Conservation (phyloP, 148 eudicot genomes). For the Heliosperma pusillum region DNA sequence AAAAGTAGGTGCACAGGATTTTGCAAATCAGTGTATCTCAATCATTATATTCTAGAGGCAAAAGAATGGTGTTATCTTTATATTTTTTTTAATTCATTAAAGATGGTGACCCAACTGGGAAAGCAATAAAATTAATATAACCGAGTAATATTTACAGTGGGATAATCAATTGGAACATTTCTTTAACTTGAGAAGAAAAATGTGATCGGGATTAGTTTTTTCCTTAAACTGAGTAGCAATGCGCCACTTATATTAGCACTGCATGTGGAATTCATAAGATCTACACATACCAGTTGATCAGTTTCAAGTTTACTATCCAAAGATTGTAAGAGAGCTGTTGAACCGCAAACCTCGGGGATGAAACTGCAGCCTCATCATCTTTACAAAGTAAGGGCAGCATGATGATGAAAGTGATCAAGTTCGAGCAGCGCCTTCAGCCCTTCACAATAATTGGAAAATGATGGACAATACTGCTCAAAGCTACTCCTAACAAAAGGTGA, state of each 20-base stretch:
- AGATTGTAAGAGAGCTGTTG: background rate
- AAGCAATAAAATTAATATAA: no score
- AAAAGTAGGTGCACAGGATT: background rate
- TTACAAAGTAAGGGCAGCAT: background rate
- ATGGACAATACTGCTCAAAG: background rate
- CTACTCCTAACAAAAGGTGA: background rate
- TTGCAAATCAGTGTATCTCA: background rate
- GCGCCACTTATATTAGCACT: background rate
- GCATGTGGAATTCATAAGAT: conserved; percentile 1
- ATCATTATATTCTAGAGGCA: no score
- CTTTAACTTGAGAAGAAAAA: conserved; percentile 4
- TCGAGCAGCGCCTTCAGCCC: background rate
- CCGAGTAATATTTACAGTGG: background rate
- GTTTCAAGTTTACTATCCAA: conserved; percentile 25
- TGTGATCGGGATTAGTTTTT: background rate
- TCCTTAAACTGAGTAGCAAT: background rate
- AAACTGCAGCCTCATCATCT: background rate
- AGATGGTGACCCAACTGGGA: no score
- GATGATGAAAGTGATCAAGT: background rate
- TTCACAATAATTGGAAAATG: background rate
- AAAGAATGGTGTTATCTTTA: no score
- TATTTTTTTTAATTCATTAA: no score
- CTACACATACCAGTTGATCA: conserved; percentile 8
- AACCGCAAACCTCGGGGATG: background rate
- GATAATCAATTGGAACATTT: conserved; percentile 5